Conservation (phyloP, 495 filamentous ascomycete species). For the Penicillium lividum region DNA sequence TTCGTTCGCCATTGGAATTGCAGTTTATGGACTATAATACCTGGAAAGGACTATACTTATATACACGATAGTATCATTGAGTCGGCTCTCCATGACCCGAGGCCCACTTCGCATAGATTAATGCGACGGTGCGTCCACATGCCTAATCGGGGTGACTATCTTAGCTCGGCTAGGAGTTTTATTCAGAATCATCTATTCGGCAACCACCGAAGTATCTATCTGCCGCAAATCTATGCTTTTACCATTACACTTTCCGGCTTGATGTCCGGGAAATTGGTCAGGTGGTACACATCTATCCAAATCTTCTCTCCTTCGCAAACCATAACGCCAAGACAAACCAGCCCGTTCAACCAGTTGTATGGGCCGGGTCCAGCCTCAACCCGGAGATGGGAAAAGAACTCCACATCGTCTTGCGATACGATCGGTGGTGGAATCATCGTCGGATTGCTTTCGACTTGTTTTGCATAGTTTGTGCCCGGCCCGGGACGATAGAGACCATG, state of each 20-base stretch:
- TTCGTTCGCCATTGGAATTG: constrained; percentile 3
- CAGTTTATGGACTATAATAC: neutral
- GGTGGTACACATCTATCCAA: constrained; percentile 37
- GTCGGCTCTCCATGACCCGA: neutral
- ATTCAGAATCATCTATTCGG: neutral
- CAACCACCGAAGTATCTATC: constrained; percentile 4
- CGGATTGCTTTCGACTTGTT: constrained; percentile 24
- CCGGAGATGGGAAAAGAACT: constrained; percentile 36
- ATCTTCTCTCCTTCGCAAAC: constrained; percentile 32
- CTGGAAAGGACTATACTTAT: neutral
- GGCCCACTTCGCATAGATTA: neutral
- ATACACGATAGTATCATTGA: neutral
- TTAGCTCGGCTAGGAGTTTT: neutral
- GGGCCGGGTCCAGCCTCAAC: constrained; percentile 30
- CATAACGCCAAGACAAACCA: constrained; percentile 38
- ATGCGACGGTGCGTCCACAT: constrained; percentile 25
- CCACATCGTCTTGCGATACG: constrained; percentile 32
- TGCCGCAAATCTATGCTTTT: constrained; percentile 14
- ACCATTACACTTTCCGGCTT: constrained; percentile 34
- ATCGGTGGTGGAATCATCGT: constrained; percentile 18
- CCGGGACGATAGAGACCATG: constrained; percentile 37
- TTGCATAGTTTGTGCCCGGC: constrained; percentile 32
- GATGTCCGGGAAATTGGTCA: constrained; percentile 34
- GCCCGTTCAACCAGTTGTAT: constrained; percentile 39
- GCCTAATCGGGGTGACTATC: constrained; percentile 22